Base-by-base conservation (phyloP, 306 rosid genomes). In the Vigna mungo region DNA sequence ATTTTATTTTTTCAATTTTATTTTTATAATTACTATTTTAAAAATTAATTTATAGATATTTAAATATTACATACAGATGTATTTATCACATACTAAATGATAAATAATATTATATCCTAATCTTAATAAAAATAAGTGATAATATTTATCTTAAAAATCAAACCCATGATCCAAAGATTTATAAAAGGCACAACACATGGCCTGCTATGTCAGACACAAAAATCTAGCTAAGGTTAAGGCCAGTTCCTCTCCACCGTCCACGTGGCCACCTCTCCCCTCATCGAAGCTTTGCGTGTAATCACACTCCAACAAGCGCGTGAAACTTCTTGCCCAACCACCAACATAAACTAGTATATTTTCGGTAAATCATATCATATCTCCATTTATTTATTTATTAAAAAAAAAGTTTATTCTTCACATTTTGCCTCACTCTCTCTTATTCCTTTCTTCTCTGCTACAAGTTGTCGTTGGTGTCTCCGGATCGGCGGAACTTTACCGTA, bases 371-470 rank as follows among this genome's bases (percentile, higher is more conserved):
- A 44, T 44, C 14, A 44, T 55, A 68, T 69, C 56, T 44, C 48
- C 18, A 60, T 66, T 73, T 51, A 52, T 30, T 60, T 74, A 41
- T 41, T 39, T 41, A 9, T 41, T 41, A 9, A 2, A 9, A 7
- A 39, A 14, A 34, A 43, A 56, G 17, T 68, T 56, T 69, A 32
- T 25, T n/a, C 6, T 68, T 39, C 60, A 8, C 59, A 13, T 41
- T 82, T 78, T 71, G 78, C 84, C 83, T 49, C 78, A 74, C 80
- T 48, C 68, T 64, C 18, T 64, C 58, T 44, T 12, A 15, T 44
- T 44, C 49, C 56, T 79, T 68, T 54, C 34, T 34, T 14, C 70
- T 11, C 9, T 17, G 6, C 9, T 30, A 56, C 43, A 60, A 18
- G 17, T 65, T 27, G 39, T 70, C 55, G 11, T 21, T 15, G 66